Conservation (phyloP, 306 rosid species). For the Begonia loranthoides region DNA sequence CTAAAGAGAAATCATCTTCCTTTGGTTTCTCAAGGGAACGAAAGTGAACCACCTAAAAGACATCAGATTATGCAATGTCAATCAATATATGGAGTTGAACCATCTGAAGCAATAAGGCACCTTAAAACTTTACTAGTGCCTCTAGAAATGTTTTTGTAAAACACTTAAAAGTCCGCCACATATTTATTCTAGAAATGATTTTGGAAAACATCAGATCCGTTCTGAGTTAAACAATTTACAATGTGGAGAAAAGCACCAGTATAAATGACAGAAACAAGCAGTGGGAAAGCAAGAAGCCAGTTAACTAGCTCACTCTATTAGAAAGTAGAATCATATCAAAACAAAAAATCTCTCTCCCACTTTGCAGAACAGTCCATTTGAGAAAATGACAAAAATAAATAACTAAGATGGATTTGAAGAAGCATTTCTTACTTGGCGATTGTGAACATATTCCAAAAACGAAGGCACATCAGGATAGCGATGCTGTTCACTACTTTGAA, state of each 20-base stretch:
- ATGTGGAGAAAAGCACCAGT: neutral
- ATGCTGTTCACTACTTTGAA: constrained; percentile 30
- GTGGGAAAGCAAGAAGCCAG: too few species aligned
- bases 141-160: too few species aligned
- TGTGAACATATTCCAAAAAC: constrained; percentile 83
- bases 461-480: constrained; percentile 93
- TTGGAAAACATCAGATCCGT: neutral
- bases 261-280: neutral
- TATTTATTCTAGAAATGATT: too few species aligned
- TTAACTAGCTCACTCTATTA: too few species aligned
- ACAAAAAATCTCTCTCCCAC: neutral
- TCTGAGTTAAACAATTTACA: neutral
- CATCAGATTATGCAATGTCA: constrained; percentile 11
- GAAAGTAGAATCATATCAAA: neutral
- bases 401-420: neutral
- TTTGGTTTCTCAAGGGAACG: constrained; percentile 77
- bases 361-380: neutral
- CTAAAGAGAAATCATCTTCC: constrained; percentile 78
- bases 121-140: too few species aligned
- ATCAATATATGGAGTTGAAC: constrained; percentile 9
- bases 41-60: constrained; percentile 72
- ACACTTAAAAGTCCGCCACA: too few species aligned
- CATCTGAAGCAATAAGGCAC: neutral
- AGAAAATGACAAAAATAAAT: neutral
- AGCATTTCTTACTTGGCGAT: constrained; percentile 59